Evolutionary conservation across 2,329 filamentous ascomycete species (phyloP), one percentile per base, ranked within the genome.

Genomic region (Colletotrichum neosansevieriae): DNA sequence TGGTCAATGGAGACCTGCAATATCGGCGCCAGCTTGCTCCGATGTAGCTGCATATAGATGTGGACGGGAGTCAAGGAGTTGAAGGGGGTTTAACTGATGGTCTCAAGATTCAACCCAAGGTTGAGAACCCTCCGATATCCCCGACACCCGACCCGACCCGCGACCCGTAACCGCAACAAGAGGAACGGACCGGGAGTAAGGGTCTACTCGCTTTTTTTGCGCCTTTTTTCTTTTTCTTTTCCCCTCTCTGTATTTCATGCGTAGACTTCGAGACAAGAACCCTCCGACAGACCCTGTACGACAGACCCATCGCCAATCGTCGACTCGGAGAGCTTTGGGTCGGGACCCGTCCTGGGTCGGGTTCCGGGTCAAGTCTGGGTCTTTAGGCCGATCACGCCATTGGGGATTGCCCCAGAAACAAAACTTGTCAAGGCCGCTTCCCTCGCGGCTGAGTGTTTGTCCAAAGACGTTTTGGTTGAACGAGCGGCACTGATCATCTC

Each of bases 151-250:
- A 29, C 34, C 44, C 58, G 29, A 36, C 49, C 58, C 51, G 50
- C 42, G 12, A 38, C 36, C 36, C 36, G 36, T 38, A 63, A 58
- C 60, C 65, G 49, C 59, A 44, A 29, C 61, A 50, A 65, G 61
- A 64, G 61, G 62, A 68, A 9, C 59, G 61, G 59, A 68, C 42
- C 65, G 65, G 65, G 64, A 54, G 49, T 49, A 50, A 59, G 65
- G 61, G 45, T 47, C 12, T 36, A 21, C 9, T 45, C 34, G 47
- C 29, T 45, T 54, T 56, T 56, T 59, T 54, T 61, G 65, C 54
- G 40, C 11, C 21, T 53, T 67, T 58, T 54, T 56, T 9, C 36
- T n/a, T n/a, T n/a, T n/a, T n/a, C n/a, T n/a, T n/a, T n/a, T n/a
- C n/a, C n/a, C n/a, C n/a, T n/a, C n/a, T n/a, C n/a, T n/a, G n/a